Percentiles rank a stretch among this genome's conserved stretches.
phyloP scores from a whole-genome alignment of 257 asterid species.

The Solanum boliviense region DNA sequence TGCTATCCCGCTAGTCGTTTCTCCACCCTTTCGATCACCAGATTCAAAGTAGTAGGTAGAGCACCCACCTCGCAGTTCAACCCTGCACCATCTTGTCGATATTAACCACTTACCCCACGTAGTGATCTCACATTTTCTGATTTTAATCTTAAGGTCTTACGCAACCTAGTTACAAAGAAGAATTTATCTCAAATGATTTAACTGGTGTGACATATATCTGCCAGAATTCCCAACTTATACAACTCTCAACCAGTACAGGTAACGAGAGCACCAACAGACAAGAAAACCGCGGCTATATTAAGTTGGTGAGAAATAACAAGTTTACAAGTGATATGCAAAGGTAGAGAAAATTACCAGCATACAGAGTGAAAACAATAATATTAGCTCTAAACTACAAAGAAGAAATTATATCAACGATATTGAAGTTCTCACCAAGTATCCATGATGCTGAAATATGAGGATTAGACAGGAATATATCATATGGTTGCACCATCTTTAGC shows the following conservation, averaged over 20 bases:
- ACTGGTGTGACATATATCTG: not conserved
- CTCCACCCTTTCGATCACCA: not conserved
- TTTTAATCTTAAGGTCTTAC: not conserved
- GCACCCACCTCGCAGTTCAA: not conserved
- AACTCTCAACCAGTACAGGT: not conserved
- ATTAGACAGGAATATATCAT: conserved; percentile 55
- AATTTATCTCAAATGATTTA: not conserved
- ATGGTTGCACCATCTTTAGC: conserved; percentile 67
- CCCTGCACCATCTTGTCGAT: not conserved
- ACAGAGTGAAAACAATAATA: not conserved
- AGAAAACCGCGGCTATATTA: not conserved
- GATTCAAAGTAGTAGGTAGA: not conserved
- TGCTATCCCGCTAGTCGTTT: not conserved
- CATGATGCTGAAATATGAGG: conserved; percentile 74
- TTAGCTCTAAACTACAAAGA: not conserved
- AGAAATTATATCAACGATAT: not conserved
- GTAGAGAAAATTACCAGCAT: not conserved
- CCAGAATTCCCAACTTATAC: not conserved
- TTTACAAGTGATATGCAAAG: not conserved
- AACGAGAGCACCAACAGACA: not conserved
- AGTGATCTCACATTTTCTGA: not conserved
- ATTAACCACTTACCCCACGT: not conserved
- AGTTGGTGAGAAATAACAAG: not conserved
- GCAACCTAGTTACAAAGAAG: not conserved
- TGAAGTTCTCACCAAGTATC: conserved; percentile 39